Conservation (phyloP, 768 basidiomycete species). For the Candolleomyces aberdarensis region DNA sequence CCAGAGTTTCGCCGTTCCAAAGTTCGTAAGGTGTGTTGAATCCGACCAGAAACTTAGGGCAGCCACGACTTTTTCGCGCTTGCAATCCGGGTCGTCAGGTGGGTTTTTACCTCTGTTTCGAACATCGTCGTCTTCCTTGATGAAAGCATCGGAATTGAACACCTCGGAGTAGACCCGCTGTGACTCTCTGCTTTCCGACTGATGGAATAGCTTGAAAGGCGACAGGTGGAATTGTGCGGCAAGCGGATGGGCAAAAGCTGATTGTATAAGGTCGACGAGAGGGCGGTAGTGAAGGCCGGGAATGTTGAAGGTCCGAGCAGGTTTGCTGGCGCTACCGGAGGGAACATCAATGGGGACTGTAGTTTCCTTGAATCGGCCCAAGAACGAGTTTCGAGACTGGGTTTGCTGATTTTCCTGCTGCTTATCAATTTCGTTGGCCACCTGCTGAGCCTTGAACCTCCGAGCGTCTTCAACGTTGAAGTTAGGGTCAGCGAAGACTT, state of each 20-base stretch:
- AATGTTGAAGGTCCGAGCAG: conserved; percentile 17
- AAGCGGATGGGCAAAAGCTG: conserved; percentile 18
- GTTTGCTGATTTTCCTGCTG: no score
- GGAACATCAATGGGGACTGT: conserved; percentile 22
- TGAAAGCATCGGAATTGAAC: conserved; percentile 29
- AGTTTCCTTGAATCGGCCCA: no score
- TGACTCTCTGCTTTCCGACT: not conserved
- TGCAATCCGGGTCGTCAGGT: conserved; percentile 18
- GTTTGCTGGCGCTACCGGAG: conserved; percentile 15
- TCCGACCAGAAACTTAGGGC: conserved; percentile 26
- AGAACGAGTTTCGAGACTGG: no score
- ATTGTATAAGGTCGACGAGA: conserved; percentile 21
- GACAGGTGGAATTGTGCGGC: conserved; percentile 22
- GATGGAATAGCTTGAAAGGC: conserved; percentile 25
- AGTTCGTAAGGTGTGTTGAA: conserved; percentile 14
- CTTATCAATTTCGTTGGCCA: not conserved
- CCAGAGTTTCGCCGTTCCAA: no score
- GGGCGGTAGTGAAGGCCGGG: conserved; percentile 22
- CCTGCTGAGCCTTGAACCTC: not conserved
- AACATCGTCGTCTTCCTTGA: conserved; percentile 25
- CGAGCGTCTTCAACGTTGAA: not conserved
- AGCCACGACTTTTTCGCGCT: conserved; percentile 17
- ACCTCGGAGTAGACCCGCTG: conserved; percentile 25
- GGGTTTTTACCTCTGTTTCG: conserved; percentile 10
- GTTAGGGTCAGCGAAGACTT: not conserved